Base-by-base conservation (phyloP, 1,284 basidiomycete species). In the Mycosarcoma mackinlayi region DNA sequence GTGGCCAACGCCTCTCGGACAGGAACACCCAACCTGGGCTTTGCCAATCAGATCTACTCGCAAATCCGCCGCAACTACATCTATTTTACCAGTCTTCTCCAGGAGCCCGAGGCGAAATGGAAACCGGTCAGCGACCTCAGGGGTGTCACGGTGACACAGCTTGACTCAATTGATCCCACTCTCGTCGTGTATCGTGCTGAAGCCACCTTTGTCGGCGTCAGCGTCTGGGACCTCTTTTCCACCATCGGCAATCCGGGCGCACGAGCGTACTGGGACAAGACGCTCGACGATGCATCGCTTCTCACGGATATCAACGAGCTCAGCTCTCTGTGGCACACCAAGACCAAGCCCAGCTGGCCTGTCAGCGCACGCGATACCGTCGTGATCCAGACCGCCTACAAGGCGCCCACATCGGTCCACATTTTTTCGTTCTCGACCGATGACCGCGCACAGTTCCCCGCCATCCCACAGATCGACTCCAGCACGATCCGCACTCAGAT, bases 71-170 rank as follows among this genome's bases (percentile, higher is more conserved):
- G 95, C 62, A 96, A 93, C 83, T 99, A 99, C 82, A 97, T 98
- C 61, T 83, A 98, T 83, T 98, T 99, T 82, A 95, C 94, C 1
- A 96, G 94, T 0, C 86, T 99, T 19, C 84, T 98, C 37, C 96
- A 98, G 83, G 96, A 98, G 80, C 96, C 96, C 0, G 94, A 98
- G 82, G 93, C 93, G 2, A 99, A 99, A 83, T 99, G 96, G 96
- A 90, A 89, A 81, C 83, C 46, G 78, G 89, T 92, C 24, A 90
- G 90, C 38, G 95, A 98, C 77, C 88, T 88, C 24, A 87, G 89
- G 35, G 94, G 94, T 1, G 90, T 98, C 37, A 94, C 94, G 4
- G 78, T 83, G 24, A 79, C 83, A 6, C 94, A 98, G 80, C 88
- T 98, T 14, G 92, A 98, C 83, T 96, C 93, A 0, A 98, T 98